A percentile compares a stretch with the other conserved stretches of the same genome.
These are phyloP conservation scores for Leccinum solheimii DNA, from an alignment of 1,284 basidiomycete genomes.

Conservation along the genomic window DNA sequence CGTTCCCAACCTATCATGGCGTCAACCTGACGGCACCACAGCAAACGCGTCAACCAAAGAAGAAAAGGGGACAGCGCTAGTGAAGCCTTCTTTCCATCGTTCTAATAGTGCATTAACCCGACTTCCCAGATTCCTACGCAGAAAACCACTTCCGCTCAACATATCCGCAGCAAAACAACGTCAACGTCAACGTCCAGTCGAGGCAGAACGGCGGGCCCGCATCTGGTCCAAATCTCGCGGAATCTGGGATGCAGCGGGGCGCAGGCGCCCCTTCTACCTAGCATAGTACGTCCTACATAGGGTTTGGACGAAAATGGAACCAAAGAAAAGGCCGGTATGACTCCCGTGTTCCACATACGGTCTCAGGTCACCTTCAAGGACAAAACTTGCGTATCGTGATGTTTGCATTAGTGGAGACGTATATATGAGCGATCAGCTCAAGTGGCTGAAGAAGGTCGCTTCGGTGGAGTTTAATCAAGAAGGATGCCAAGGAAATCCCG, in stretches of 20 bases:
- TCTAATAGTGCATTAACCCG: neutral
- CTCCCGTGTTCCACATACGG: slow-evolving; percentile 86
- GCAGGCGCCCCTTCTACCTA: no score
- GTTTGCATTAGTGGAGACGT: slow-evolving; percentile 85
- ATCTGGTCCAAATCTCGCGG: no score
- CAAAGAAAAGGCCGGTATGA: slow-evolving; percentile 62
- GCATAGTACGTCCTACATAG: no score
- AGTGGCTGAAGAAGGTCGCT: slow-evolving; percentile 85
- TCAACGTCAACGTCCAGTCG: no score
- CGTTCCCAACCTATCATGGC: neutral
- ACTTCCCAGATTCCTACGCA: no score
- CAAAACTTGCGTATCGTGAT: slow-evolving; percentile 78
- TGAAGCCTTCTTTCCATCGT: neutral
- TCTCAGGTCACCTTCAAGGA: slow-evolving; percentile 91
- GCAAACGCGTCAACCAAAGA: neutral
- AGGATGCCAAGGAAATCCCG: slow-evolving; percentile 90
- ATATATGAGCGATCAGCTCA: slow-evolving; percentile 84
- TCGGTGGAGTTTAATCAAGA: slow-evolving; percentile 86
- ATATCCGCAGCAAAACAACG: no score
- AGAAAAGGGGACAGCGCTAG: neutral
- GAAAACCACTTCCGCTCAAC: no score
- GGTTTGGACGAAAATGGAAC: no score
- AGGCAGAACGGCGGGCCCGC: no score
- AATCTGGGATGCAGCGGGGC: no score
- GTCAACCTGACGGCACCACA: neutral